Percentiles rank a stretch among this genome's conserved stretches.
phyloP scores from a whole-genome alignment of 306 rosid genomes.

The Pueraria montana region DNA sequence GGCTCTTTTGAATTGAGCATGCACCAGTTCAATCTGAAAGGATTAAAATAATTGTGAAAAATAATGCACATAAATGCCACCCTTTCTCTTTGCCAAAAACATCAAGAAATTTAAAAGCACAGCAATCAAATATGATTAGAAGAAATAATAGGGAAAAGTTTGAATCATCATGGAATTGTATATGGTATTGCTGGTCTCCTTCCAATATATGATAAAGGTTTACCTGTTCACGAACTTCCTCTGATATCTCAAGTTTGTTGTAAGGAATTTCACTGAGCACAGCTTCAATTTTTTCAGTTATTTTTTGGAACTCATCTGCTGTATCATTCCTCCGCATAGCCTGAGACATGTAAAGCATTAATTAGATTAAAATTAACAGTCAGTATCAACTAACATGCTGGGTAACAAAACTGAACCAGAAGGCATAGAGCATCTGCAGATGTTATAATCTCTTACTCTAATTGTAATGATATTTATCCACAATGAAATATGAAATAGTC shows the following conservation, averaged over 20 bases:
- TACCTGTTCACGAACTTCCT: conserved; percentile 99
- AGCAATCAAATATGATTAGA: not conserved
- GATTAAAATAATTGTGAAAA: conserved; percentile 21
- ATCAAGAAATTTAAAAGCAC: conserved; percentile 11
- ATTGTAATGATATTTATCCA: not conserved
- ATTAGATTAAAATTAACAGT: conserved; percentile 35
- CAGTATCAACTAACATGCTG: conserved; percentile 39
- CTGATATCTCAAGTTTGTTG: conserved; percentile 68
- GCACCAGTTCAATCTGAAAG: conserved; percentile 90
- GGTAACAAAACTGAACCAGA: conserved; percentile 25
- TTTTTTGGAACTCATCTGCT: conserved; percentile 62
- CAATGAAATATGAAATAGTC: conserved; percentile 5
- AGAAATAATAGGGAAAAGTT: conserved; percentile 1
- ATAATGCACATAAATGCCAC: conserved; percentile 17
- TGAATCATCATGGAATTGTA: conserved; percentile 31
- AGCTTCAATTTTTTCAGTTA: conserved; percentile 76
- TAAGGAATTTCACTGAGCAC: conserved; percentile 76
- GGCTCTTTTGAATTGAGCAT: conserved; percentile 92
- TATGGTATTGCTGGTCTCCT: conserved; percentile 8
- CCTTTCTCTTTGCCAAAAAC: conserved; percentile 20
- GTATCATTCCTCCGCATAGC: conserved; percentile 70
- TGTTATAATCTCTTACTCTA: not conserved
- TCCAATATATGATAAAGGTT: conserved; percentile 26
- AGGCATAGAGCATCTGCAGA: conserved; percentile 26
- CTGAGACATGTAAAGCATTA: conserved; percentile 52